phyloP scores from a whole-genome alignment of 2,329 filamentous ascomycete genomes.

The Penicillium sp. region DNA sequence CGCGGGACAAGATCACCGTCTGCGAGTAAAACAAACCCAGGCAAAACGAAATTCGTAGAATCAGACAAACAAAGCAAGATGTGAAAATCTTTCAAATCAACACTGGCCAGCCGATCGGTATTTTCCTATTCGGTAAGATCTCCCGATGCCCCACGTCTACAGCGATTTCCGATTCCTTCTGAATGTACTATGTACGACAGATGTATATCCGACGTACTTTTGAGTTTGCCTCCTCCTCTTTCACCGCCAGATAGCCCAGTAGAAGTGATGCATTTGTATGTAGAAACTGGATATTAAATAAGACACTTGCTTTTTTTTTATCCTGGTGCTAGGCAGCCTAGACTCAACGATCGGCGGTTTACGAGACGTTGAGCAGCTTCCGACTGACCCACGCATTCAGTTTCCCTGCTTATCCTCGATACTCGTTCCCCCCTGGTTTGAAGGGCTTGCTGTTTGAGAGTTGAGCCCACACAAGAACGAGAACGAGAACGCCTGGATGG shows the following conservation, averaged over 20 bases:
- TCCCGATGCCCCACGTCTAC: not conserved
- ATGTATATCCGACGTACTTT: not conserved
- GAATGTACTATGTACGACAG: not conserved
- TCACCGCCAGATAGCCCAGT: not conserved
- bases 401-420: not conserved
- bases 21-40: not conserved
- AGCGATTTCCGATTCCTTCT: not conserved
- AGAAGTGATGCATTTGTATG: not conserved
- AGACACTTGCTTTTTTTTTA: not conserved
- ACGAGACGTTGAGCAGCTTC: not conserved
- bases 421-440: not conserved
- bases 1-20: not conserved
- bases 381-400: not conserved
- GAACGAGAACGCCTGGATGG: not conserved
- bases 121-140: conserved; percentile 1
- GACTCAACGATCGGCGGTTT: not conserved
- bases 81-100: not conserved
- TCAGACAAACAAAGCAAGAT: not conserved
- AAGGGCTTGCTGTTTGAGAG: not conserved
- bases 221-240: not conserved
- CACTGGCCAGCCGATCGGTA: not conserved
- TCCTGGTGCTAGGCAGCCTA: not conserved
- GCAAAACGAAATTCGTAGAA: not conserved
- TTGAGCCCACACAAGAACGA: not conserved
- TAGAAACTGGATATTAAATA: not conserved